These are phyloP conservation scores for Mortierella claussenii DNA, from an alignment of 192 early-diverging fungal species.

Conservation along the genomic window DNA sequence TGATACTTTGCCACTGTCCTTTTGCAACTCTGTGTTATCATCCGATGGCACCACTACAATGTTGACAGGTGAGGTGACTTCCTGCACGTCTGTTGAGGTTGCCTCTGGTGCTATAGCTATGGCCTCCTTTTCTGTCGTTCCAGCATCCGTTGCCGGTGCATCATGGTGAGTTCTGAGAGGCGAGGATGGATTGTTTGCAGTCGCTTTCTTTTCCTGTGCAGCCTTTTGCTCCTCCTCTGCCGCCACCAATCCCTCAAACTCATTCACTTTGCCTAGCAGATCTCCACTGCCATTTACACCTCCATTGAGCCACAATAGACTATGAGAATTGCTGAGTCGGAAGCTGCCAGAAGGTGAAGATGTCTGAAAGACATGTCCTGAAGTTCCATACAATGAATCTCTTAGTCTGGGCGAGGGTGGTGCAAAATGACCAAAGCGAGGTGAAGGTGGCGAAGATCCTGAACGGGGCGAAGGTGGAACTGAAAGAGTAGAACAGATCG, in stretches of 20 bases:
- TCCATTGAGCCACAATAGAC: conserved; percentile 47
- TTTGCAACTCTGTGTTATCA: neutral
- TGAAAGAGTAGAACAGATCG: conserved; percentile 46
- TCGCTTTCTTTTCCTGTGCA: conserved; percentile 16
- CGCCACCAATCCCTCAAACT: conserved; percentile 49
- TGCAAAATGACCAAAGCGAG: conserved; percentile 47
- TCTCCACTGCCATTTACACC: conserved; percentile 50
- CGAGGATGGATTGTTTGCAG: too few species aligned
- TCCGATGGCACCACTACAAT: conserved; percentile 44
- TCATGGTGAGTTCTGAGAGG: too few species aligned
- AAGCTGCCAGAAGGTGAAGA: conserved; percentile 49
- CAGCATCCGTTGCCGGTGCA: neutral
- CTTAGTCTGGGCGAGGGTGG: conserved; percentile 49
- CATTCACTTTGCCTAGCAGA: conserved; percentile 45
- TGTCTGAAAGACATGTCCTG: conserved; percentile 47
- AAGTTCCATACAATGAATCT: conserved; percentile 47
- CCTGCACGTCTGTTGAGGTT: too few species aligned
- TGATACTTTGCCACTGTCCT: neutral
- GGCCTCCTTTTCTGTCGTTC: neutral
- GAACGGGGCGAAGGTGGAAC: conserved; percentile 48
- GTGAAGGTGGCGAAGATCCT: conserved; percentile 48
- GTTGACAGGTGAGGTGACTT: conserved; percentile 20
- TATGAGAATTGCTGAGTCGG: conserved; percentile 48
- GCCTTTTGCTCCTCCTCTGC: conserved; percentile 46
- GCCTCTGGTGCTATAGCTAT: too few species aligned